A percentile compares a stretch with the other conserved stretches of the same genome.
Evolutionary conservation across 805 yeast genomes (phyloP).

Genomic region (Candida fluviatilis): DNA sequence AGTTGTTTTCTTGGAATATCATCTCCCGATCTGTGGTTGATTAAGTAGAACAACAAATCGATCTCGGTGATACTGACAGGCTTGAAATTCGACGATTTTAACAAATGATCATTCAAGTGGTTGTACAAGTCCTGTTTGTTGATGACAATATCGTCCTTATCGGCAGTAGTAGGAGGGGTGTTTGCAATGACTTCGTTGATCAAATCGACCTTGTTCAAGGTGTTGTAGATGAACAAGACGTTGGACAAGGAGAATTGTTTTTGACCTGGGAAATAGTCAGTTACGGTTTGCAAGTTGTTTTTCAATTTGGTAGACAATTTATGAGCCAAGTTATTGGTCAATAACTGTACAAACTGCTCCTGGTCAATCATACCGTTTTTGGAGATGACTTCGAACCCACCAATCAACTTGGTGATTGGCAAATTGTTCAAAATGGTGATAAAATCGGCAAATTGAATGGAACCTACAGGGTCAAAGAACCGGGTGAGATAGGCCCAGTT

Average conservation of each 20-base stretch:
- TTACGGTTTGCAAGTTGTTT: constrained; percentile 27
- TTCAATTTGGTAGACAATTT: constrained; percentile 37
- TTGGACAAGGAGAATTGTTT: constrained; percentile 33
- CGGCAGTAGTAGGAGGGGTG: constrained; percentile 40
- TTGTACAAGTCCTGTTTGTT: constrained; percentile 37
- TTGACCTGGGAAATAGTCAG: constrained; percentile 26
- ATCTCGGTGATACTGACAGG: constrained; percentile 37
- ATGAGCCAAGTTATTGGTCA: constrained; percentile 36
- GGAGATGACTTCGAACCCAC: constrained; percentile 35
- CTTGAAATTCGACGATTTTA: constrained; percentile 40
- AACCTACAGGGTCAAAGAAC: constrained; percentile 38
- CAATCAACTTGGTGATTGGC: constrained; percentile 44
- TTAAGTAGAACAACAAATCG: constrained; percentile 38
- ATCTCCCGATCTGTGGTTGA: constrained; percentile 31
- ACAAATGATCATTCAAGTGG: constrained; percentile 41
- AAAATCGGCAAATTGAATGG: constrained; percentile 35
- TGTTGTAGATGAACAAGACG: constrained; percentile 36
- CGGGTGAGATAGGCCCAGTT: constrained; percentile 41
- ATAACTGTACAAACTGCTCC: constrained; percentile 29
- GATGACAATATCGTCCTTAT: constrained; percentile 38
- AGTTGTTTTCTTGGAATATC: constrained; percentile 39
- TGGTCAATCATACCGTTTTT: constrained; percentile 26
- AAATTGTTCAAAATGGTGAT: constrained; percentile 37
- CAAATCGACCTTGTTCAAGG: constrained; percentile 39
- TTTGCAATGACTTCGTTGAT: constrained; percentile 44